Conservation (phyloP, 306 rosid species). For the Prosopis cineraria region DNA sequence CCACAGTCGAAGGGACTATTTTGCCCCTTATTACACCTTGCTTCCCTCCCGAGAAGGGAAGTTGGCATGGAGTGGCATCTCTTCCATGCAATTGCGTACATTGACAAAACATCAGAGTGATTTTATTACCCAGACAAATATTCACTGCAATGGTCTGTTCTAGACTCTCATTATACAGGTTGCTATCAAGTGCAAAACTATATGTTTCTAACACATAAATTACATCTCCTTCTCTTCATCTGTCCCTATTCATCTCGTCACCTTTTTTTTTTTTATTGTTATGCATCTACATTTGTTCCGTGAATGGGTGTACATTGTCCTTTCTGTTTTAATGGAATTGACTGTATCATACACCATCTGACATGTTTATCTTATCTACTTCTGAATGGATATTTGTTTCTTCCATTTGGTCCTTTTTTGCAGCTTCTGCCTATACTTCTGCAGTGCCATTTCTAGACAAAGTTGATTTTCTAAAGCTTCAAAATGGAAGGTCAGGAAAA, state of each 20-base stretch:
- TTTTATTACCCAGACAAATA: slow-evolving; percentile 57
- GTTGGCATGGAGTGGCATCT: slow-evolving; percentile 75
- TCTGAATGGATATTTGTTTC: slow-evolving; percentile 19
- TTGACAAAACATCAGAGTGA: slow-evolving; percentile 56
- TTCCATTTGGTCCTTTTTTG: slow-evolving; percentile 40
- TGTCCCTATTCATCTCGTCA: not conserved
- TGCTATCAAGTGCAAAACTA: slow-evolving; percentile 45
- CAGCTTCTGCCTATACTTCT: slow-evolving; percentile 74
- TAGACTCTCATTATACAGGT: slow-evolving; percentile 72
- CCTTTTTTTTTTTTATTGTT: slow-evolving; percentile 4
- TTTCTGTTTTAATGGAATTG: slow-evolving; percentile 10
- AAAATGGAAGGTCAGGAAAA: slow-evolving; percentile 80
- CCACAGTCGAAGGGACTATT: slow-evolving; percentile 62
- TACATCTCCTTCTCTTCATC: slow-evolving; percentile 2
- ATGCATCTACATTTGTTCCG: slow-evolving; percentile 5
- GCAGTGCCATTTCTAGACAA: slow-evolving; percentile 61
- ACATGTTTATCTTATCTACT: not conserved
- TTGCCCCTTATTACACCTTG: slow-evolving; percentile 63
- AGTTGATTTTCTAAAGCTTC: slow-evolving; percentile 76
- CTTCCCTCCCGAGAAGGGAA: slow-evolving; percentile 83
- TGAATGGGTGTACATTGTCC: slow-evolving; percentile 19
- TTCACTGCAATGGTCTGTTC: slow-evolving; percentile 97
- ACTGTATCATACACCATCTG: slow-evolving; percentile 7
- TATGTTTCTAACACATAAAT: slow-evolving; percentile 36
- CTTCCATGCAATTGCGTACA: slow-evolving; percentile 81